Evolutionary conservation across 192 early-diverging fungal species (phyloP), one percentile per base, ranked within the genome.

Genomic region (Backusella australiensis): DNA sequence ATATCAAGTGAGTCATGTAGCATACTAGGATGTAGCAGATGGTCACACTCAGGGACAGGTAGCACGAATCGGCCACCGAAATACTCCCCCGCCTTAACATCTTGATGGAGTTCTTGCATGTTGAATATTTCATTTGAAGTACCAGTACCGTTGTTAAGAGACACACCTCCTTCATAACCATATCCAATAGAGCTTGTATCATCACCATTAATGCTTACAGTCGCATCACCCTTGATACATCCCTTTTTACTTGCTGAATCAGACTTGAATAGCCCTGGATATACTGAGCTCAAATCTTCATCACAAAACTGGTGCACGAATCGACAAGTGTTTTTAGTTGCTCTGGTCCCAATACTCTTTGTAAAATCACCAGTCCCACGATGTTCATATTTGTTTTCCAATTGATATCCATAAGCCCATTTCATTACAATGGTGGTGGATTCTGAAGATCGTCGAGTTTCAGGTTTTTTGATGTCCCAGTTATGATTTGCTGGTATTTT

Each of bases 31-130:
- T 80, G 63, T 21, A 80, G 21, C 14, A 69, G 14, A 56, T 59
- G 49, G 35, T 52, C 56, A 44, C 79, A 80, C 6, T 41, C 42
- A n/a, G 79, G 79, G n/a, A 80, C 65, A 59, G 79, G 75, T 15
- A 80, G 19, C 6, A 76, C 79, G 69, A 80, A 80, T 14, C 75
- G 71, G 15, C 75, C 75, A 1, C 56, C 56, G 23, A 77, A 77
- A 19, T 42, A 72, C 14, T 77, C 63, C 6, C 76, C 76, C n/a
- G 67, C 11, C 26, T 71, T 26, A n/a, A 77, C 52, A 9, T 34
- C 15, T 19, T 77, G 76, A 49, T 77, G 41, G 11, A 80, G 14
- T 7, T 73, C 66, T n/a, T 77, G 77, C 6, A 80, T 34, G 35
- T 80, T 77, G 15, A 72, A 23, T 1, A 69, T 69, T 12, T 29